These are phyloP conservation scores for Boletus rubescentipes DNA, from an alignment of 768 basidiomycete genomes.

Conservation along the genomic window DNA sequence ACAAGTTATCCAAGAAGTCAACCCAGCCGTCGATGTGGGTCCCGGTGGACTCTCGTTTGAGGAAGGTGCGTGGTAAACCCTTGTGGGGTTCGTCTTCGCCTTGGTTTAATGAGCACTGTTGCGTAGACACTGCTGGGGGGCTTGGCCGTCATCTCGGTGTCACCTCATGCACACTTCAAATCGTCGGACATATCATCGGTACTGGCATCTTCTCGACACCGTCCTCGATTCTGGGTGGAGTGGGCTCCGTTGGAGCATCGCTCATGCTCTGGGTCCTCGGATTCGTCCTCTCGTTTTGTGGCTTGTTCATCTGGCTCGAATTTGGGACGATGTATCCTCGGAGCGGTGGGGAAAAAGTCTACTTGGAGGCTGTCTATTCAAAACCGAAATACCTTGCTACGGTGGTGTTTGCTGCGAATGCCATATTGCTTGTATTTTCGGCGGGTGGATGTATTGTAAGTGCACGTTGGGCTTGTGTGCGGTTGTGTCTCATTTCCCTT, in stretches of 20 bases:
- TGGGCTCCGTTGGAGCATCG: constrained; percentile 58
- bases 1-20: background rate
- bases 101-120: background rate
- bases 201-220: constrained; percentile 64
- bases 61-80: constrained; percentile 36
- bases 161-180: constrained; percentile 52
- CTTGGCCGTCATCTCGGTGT: constrained; percentile 57
- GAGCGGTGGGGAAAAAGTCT: constrained; percentile 63
- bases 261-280: constrained; percentile 64
- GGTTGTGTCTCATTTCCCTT: background rate
- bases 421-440: constrained; percentile 45
- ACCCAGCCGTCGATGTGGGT: constrained; percentile 20
- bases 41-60: constrained; percentile 48
- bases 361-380: constrained; percentile 54
- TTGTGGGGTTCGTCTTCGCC: background rate
- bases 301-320: constrained; percentile 62
- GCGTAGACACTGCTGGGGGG: constrained; percentile 48
- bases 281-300: constrained; percentile 55
- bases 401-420: constrained; percentile 47
- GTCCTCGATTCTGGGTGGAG: constrained; percentile 52
- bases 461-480: background rate
- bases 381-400: constrained; percentile 49
- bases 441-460: constrained; percentile 48
- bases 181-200: constrained; percentile 56
- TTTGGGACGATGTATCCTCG: constrained; percentile 62